Conservation (phyloP, 148 eudicot species). For the Diospyros lotus region DNA sequence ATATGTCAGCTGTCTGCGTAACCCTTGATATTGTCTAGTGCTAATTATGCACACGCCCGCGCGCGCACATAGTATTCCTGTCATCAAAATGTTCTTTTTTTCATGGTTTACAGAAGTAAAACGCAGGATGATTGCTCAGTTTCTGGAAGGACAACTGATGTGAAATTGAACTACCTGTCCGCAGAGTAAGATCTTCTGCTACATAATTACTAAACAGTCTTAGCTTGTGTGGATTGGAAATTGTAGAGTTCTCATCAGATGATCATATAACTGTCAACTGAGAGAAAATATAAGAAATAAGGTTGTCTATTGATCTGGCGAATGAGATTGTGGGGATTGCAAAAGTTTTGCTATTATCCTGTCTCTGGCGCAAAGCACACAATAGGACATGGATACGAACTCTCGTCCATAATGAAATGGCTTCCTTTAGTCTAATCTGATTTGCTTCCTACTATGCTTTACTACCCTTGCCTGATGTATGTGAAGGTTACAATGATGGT, state of each 20-base stretch:
- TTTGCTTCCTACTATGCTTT: neutral
- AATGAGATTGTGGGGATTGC: no score
- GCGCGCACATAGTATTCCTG: no score
- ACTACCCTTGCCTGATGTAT: no score
- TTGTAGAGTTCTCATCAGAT: neutral
- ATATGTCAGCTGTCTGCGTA: neutral
- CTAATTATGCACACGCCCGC: neutral
- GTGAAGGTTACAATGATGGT: no score
- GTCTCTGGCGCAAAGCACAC: no score
- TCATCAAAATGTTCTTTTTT: neutral
- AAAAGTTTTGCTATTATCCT: neutral
- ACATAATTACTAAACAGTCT: no score
- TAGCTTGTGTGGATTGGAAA: neutral
- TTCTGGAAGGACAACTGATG: slow-evolving; percentile 27
- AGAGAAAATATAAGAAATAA: neutral
- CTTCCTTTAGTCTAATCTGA: neutral
- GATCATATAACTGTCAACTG: neutral
- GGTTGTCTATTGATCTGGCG: neutral
- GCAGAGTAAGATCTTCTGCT: slow-evolving; percentile 29
- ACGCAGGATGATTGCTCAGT: slow-evolving; percentile 19
- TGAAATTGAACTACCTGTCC: slow-evolving; percentile 32
- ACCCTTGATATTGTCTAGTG: neutral
- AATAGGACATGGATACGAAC: neutral
- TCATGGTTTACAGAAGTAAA: slow-evolving; percentile 26
- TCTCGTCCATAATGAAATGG: neutral